Percentiles rank a stretch among this genome's conserved stretches.
phyloP scores from a whole-genome alignment of 1,139 yeast species.

The Saccharomyces hybrid region DNA sequence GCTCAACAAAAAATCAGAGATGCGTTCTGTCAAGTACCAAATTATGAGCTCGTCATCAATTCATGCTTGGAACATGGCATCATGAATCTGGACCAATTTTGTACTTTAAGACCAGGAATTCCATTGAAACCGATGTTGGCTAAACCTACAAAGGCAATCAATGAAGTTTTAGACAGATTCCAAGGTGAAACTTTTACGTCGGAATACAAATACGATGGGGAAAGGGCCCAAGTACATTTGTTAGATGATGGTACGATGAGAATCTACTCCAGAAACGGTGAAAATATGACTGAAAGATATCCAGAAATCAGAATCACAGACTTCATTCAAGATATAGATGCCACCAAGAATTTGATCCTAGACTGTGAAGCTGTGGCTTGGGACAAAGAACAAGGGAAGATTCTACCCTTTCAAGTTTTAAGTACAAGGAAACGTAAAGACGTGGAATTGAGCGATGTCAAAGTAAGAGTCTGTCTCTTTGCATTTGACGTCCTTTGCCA shows the following conservation, averaged over 20 bases:
- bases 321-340: constrained; percentile 39
- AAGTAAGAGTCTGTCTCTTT: constrained; percentile 83
- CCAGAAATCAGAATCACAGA: constrained; percentile 80
- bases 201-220: constrained; percentile 96
- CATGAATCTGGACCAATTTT: constrained; percentile 52
- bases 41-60: constrained; percentile 69
- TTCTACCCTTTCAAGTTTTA: constrained; percentile 84
- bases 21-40: constrained; percentile 87
- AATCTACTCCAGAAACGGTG: constrained; percentile 89
- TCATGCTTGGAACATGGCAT: constrained; percentile 65
- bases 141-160: constrained; percentile 87
- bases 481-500: constrained; percentile 79
- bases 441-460: constrained; percentile 78
- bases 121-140: constrained; percentile 98
- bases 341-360: constrained; percentile 52
- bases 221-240: constrained; percentile 89
- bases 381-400: constrained; percentile 68
- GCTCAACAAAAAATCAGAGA: constrained; percentile 80
- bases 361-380: constrained; percentile 99
- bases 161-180: constrained; percentile 83
- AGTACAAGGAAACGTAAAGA: constrained; percentile 92
- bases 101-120: constrained; percentile 80
- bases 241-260: constrained; percentile 58
- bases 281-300: constrained; percentile 91
- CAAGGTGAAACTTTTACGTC: constrained; percentile 83